These are phyloP conservation scores for Fusarium verrucosum DNA, from an alignment of 2,329 filamentous ascomycete species.

Conservation along the genomic window DNA sequence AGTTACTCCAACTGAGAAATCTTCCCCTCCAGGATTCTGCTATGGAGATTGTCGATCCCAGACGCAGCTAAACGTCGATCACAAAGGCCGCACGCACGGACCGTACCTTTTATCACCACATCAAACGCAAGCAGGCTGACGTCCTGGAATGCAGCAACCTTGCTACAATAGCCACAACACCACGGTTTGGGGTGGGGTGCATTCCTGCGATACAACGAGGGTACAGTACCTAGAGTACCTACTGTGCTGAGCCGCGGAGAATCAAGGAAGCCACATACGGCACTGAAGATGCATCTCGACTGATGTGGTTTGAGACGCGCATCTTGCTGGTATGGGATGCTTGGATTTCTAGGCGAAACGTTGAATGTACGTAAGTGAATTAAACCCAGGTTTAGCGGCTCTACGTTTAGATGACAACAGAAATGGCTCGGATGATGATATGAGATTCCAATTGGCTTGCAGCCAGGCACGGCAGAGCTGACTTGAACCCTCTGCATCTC, in stretches of 20 bases:
- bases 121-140: slow-evolving; percentile 1
- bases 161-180: slow-evolving; percentile 25
- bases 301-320: slow-evolving; percentile 18
- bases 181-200: slow-evolving; percentile 17
- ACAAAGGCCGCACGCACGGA: slow-evolving; percentile 38
- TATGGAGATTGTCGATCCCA: slow-evolving; percentile 25
- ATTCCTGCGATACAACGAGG: slow-evolving; percentile 30
- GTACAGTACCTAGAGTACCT: too few species aligned
- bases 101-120: slow-evolving; percentile 31
- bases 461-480: not conserved
- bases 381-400: not conserved
- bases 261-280: slow-evolving; percentile 22
- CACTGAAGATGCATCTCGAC: slow-evolving; percentile 17
- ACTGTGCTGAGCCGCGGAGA: slow-evolving; percentile 1
- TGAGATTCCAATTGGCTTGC: slow-evolving; percentile 18
- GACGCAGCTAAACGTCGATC: slow-evolving; percentile 30
- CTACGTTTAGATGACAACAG: slow-evolving; percentile 1
- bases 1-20: slow-evolving; percentile 1
- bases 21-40: slow-evolving; percentile 8
- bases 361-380: slow-evolving; percentile 16
- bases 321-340: slow-evolving; percentile 5
- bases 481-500: not conserved
- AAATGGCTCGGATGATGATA: slow-evolving; percentile 2
- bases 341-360: slow-evolving; percentile 5
- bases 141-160: slow-evolving; percentile 29